Evolutionary conservation across 768 basidiomycete genomes (phyloP).

Genomic region (Auricularia heimuer): DNA sequence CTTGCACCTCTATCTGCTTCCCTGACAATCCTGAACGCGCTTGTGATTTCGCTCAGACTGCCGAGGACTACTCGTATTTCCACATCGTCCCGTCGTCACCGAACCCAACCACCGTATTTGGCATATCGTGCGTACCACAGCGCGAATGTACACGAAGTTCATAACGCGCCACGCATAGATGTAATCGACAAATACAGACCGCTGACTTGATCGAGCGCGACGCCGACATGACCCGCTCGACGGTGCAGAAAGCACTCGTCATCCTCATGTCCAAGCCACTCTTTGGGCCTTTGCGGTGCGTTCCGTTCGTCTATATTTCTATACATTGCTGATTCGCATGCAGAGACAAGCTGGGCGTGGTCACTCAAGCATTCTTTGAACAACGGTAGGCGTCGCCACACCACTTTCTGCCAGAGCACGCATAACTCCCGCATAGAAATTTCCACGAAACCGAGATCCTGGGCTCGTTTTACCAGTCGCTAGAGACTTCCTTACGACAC

Average conservation of each 20-base stretch:
- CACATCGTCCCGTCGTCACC: slow-evolving; percentile 70
- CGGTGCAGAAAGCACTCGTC: slow-evolving; percentile 95
- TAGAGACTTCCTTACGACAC: slow-evolving; percentile 64
- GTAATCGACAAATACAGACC: slow-evolving; percentile 89
- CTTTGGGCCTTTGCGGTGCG: slow-evolving; percentile 76
- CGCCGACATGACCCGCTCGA: slow-evolving; percentile 83
- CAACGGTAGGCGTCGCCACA: slow-evolving; percentile 33
- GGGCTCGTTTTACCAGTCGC: slow-evolving; percentile 72
- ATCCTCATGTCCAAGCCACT: slow-evolving; percentile 85
- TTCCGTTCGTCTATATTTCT: slow-evolving; percentile 26
- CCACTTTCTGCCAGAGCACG: too few relatives aligned
- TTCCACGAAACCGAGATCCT: slow-evolving; percentile 82
- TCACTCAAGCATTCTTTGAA: slow-evolving; percentile 84
- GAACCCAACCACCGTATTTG: slow-evolving; percentile 78
- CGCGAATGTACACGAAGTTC: background rate
- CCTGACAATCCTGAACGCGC: slow-evolving; percentile 10
- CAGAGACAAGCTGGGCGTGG: slow-evolving; percentile 79
- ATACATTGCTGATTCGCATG: slow-evolving; percentile 24
- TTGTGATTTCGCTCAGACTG: slow-evolving; percentile 19
- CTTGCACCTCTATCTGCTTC: slow-evolving; percentile 2
- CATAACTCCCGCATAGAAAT: slow-evolving; percentile 29
- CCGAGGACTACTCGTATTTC: slow-evolving; percentile 96
- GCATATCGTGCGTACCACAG: slow-evolving; percentile 67
- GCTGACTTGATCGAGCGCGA: slow-evolving; percentile 67
- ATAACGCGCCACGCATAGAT: slow-evolving; percentile 35